A percentile compares a stretch with the other conserved stretches of the same genome.
These are phyloP conservation scores for Eugenia klotzschiana DNA, from an alignment of 441 rosid genomes.

Conservation along the genomic window DNA sequence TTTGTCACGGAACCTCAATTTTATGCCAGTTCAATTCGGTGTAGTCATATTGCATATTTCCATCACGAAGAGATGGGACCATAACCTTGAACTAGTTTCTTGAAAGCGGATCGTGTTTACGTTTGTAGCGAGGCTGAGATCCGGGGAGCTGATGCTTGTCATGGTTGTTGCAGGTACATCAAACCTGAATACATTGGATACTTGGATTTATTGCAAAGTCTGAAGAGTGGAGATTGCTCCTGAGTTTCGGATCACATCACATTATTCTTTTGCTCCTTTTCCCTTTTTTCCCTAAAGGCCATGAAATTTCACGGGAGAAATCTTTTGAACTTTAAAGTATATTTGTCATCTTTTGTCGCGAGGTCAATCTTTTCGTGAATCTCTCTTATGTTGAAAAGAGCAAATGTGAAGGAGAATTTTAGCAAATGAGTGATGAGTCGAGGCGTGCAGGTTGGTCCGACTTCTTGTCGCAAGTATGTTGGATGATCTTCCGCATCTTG, in stretches of 20 bases:
- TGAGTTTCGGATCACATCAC: constrained; percentile 2
- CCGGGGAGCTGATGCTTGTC: not conserved
- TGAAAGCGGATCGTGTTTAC: not conserved
- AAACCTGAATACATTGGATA: constrained; percentile 52
- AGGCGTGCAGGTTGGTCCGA: not conserved
- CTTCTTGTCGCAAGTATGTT: not conserved
- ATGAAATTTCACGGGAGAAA: too few relatives aligned
- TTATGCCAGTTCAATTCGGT: not conserved
- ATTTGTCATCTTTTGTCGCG: too few relatives aligned
- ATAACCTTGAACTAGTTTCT: not conserved
- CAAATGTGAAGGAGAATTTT: not conserved
- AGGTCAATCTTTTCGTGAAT: too few relatives aligned
- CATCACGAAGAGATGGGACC: not conserved
- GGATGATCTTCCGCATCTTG: not conserved
- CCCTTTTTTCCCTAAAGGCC: too few relatives aligned
- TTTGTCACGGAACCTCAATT: not conserved
- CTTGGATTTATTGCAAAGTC: constrained; percentile 43
- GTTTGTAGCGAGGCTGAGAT: not conserved
- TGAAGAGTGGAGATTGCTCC: constrained; percentile 60
- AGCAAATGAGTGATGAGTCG: not conserved
- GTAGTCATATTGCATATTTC: not conserved
- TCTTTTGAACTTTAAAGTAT: too few relatives aligned
- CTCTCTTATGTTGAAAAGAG: too few relatives aligned
- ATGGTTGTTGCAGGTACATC: constrained; percentile 41
- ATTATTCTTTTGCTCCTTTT: too few relatives aligned